These are phyloP conservation scores for Oxalis stricta DNA, from an alignment of 441 rosid genomes.

Conservation along the genomic window DNA sequence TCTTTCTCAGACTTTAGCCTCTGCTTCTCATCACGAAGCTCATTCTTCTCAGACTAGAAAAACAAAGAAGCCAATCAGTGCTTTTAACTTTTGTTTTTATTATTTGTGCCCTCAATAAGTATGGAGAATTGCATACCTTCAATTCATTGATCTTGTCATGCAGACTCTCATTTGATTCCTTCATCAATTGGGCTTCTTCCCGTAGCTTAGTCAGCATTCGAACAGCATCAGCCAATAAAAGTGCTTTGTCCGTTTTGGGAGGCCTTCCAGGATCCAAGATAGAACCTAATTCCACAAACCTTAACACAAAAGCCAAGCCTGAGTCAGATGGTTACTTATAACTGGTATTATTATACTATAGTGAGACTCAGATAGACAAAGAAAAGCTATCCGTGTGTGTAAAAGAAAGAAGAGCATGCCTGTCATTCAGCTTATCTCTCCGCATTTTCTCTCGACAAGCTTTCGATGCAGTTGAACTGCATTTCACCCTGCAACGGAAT, in stretches of 20 bases:
- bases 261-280: conserved; percentile 53
- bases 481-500: conserved; percentile 20
- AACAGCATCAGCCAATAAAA: conserved; percentile 39
- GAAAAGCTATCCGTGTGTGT: not conserved
- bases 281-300: conserved; percentile 55
- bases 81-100: not conserved
- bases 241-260: conserved; percentile 44
- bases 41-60: conserved; percentile 55
- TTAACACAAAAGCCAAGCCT: conserved; percentile 14
- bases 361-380: not conserved
- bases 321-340: too few relatives aligned
- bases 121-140: conserved; percentile 28
- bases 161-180: conserved; percentile 33
- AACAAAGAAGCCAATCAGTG: not conserved
- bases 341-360: too few relatives aligned
- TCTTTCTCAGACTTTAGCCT: conserved; percentile 71
- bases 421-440: conserved; percentile 57
- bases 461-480: conserved; percentile 35
- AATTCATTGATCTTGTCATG: conserved; percentile 50
- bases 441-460: conserved; percentile 61
- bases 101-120: not conserved
- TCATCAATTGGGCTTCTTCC: conserved; percentile 45
- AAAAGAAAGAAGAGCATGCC: conserved; percentile 28
- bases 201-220: conserved; percentile 45
- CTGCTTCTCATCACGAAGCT: conserved; percentile 65